Evolutionary conservation across 1,284 basidiomycete genomes (phyloP), one percentile per base, ranked within the genome.

Genomic region (Vanrija sp.): DNA sequence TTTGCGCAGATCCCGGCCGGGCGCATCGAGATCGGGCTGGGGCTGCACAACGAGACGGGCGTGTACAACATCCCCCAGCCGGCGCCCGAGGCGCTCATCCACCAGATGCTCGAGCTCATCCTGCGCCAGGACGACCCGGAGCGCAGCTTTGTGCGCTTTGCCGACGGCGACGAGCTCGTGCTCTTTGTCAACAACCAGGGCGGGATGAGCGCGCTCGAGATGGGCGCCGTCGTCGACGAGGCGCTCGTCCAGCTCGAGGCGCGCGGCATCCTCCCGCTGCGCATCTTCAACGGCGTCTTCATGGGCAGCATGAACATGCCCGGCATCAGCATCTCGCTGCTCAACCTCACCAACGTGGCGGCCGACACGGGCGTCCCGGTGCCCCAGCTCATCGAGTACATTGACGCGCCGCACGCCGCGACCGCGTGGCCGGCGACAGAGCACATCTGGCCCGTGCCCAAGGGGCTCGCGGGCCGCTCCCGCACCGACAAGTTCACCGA

Each of bases 301-400:
- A 78, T 80, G 74, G 79, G 79, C 29, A 74, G 72, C 43, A 78
- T 80, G 70, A 80, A 80, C 64, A 78, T 78, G 57, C 79, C 79
- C 15, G 79, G 79, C 44, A 76, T 80, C 58, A 74, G 72, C 34
- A 65, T 80, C 52, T 73, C 76, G 51, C 71, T 80, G 29, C 67
- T 80, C 53, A 80, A 80, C 65, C 72, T 79, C 52, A 75, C 63
- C 63, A 77, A 63, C 52, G 67, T 76, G 55, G 49, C 71, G 52
- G 46, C 51, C 39, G 66, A 68, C n/a, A 55, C 60, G 2, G 62
- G 60, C 19, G 49, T 60, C n/a, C 44, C 49, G 9, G 64, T 64
- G 8, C 62, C 68, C 21, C 57, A 68, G 54, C 60, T 80, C n/a
- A 63, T 80, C 25, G 65, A 68, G 53, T 67, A 78, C 21, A 65